Base-by-base conservation (phyloP, 2,329 filamentous ascomycete genomes). In the Penicillium oxalicum region DNA sequence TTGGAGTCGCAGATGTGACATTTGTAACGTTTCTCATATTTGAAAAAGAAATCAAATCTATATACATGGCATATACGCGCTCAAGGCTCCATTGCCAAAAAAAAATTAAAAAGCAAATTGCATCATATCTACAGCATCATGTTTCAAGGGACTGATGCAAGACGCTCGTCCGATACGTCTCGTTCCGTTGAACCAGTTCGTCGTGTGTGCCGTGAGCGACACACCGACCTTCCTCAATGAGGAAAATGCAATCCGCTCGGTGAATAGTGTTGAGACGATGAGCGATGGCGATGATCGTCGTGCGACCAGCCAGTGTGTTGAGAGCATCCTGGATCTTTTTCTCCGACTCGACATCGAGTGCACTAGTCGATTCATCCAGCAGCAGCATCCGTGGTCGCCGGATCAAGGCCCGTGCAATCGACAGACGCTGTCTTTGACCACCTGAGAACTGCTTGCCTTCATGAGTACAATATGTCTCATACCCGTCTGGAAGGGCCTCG, bases 161-260 rank as follows among this genome's bases (percentile, higher is more conserved):
- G 18, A 73, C 75, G 61, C 75, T 78, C 9, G 69, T 68, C 27
- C 74, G 69, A 56, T 78, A 78, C 45, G 67, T 74, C 57, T 77
- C 74, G 49, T 70, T 74, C 29, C 74, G 66, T 51, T 72, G 65
- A 28, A 77, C 63, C 47, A 79, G 57, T 48, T 79, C 74, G 13
- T 69, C 64, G 61, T 79, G 76, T 28, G 69, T 70, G 4, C 77
- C 76, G 52, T 70, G 68, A 38, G 77, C 76, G 4, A 74, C 72
- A 46, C 73, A 74, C 13, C 62, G 65, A 1, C 76, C 76, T 4
- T 68, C 70, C 49, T 80, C 76, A 24, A 79, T 69, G 24, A 71
- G 52, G 24, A 94, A 88, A 56, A 96, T 96, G 59, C 91, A 91
- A 67, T 96, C 87, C 0, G 91, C 90, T 52, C 61, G 61, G 44